Evolutionary conservation across 1,284 basidiomycete species (phyloP), one percentile per base, ranked within the genome.

Genomic region (Cronartium quercuum): DNA sequence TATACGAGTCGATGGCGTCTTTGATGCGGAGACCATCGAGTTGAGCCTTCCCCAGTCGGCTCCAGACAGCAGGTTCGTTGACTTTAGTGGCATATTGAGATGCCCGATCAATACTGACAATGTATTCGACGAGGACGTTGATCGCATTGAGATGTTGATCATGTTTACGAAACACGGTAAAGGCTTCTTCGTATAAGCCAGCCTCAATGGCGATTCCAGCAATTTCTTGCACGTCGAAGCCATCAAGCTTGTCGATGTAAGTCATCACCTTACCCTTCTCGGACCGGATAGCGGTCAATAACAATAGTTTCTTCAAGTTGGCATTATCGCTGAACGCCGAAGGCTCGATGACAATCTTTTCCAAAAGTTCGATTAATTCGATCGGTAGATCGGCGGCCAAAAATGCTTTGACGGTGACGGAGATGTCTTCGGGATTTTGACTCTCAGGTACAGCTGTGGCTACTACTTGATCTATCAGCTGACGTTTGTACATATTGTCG

Each of bases 211-310:
- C 94, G 81, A 98, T 98, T 84, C 90, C 90, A 63, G 96, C 93
- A 77, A 99, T 98, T 81, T 98, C 94, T 68, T 88, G 89, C 66
- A 90, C 87, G 80, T 99, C 95, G 82, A 98, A 98, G 81, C 94
- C 94, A 81, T 92, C 87, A 24, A 99, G 87, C 82, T 95, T 95
- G 86, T 95, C 94, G 85, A 99, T 98, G 83, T 98, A 98, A 63
- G 90, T 89, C 81, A 98, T 94, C 51, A 98, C 96, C 84, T 97
- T 97, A 82, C 94, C 94, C 85, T 96, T 97, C 85, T 98, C 96
- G 24, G 95, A 92, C 77, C 94, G 91, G 80, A 99, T 92, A 47
- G 96, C 94, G 3, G 96, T 98, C 76, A 99, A 86, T 81, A 99
- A 86, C 77, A 99, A 84, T 77, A 99, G 85, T 83, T 96, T 96